A percentile compares a stretch with the other conserved stretches of the same genome.
Conservation (phyloP, 2,329 filamentous ascomycete species). For the Orbilia brochopaga region DNA sequence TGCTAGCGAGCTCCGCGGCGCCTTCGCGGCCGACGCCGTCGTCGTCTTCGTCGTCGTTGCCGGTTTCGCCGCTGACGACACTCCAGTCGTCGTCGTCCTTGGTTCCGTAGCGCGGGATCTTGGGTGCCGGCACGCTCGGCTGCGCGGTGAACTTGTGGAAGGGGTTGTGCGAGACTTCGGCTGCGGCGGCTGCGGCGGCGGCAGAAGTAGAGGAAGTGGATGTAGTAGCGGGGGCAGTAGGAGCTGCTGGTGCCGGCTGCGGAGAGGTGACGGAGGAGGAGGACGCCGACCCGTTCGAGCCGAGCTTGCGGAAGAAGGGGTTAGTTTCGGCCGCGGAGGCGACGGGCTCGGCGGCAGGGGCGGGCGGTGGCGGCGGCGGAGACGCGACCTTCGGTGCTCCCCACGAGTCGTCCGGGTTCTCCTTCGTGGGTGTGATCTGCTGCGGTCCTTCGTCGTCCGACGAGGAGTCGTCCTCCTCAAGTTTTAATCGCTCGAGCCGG, state of each 20-base stretch:
- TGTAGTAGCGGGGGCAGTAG: conserved; percentile 62
- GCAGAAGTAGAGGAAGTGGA: conserved; percentile 59
- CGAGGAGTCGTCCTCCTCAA: conserved; percentile 72
- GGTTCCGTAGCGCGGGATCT: conserved; percentile 61
- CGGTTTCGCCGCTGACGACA: conserved; percentile 70
- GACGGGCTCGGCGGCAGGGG: conserved; percentile 58
- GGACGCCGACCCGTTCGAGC: conserved; percentile 59
- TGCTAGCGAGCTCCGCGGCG: conserved; percentile 89
- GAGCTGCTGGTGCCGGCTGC: conserved; percentile 66
- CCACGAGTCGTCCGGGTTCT: conserved; percentile 62
- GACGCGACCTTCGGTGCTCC: conserved; percentile 52
- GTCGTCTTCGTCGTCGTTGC: conserved; percentile 67
- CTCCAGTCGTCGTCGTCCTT: conserved; percentile 81
- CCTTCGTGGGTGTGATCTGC: conserved; percentile 66
- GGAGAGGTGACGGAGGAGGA: conserved; percentile 58
- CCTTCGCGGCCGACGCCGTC: conserved; percentile 79
- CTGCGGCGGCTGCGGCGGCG: conserved; percentile 62
- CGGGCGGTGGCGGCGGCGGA: conserved; percentile 61
- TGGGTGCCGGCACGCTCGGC: conserved; percentile 28
- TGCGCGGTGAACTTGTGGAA: conserved; percentile 59
- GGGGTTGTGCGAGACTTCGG: conserved; percentile 63
- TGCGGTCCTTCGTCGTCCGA: conserved; percentile 80
- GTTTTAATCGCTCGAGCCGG: conserved; percentile 77
- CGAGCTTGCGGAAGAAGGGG: conserved; percentile 83
- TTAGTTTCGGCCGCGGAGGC: conserved; percentile 77